phyloP scores from a whole-genome alignment of 2,329 filamentous ascomycete genomes.

The Botrytis galanthina region DNA sequence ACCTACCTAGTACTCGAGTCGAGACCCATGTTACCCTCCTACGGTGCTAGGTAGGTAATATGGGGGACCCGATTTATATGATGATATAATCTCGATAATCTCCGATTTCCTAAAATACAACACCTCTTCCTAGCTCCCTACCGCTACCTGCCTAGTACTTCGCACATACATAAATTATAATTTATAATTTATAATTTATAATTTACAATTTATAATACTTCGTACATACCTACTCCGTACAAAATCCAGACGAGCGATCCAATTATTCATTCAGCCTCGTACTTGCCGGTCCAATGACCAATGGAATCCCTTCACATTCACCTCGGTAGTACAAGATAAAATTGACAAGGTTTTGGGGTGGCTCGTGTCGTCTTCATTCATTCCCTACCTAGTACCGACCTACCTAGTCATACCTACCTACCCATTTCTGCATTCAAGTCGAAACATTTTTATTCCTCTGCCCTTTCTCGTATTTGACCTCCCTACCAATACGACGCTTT shows the following conservation, averaged over 20 bases:
- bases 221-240: too few relatives aligned
- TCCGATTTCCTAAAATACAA: not conserved
- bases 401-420: too few relatives aligned
- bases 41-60: not conserved
- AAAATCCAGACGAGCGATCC: not conserved
- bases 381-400: not conserved
- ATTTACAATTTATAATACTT: too few relatives aligned
- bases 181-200: too few relatives aligned
- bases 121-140: too few relatives aligned
- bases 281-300: not conserved
- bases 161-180: too few relatives aligned
- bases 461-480: not conserved
- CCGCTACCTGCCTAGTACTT: too few relatives aligned
- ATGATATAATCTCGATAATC: slow-evolving; percentile 1
- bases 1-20: too few relatives aligned
- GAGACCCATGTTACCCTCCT: not conserved
- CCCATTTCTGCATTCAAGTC: not conserved
- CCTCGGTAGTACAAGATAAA: not conserved
- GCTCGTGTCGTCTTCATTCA: slow-evolving; percentile 2
- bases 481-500: slow-evolving; percentile 3
- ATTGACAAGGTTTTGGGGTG: not conserved
- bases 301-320: not conserved
- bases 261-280: slow-evolving; percentile 12
- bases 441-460: not conserved
- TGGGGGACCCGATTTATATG: not conserved